These are phyloP conservation scores for Monosporascus sp. DNA, from an alignment of 2,329 filamentous ascomycete genomes.

Conservation along the genomic window DNA sequence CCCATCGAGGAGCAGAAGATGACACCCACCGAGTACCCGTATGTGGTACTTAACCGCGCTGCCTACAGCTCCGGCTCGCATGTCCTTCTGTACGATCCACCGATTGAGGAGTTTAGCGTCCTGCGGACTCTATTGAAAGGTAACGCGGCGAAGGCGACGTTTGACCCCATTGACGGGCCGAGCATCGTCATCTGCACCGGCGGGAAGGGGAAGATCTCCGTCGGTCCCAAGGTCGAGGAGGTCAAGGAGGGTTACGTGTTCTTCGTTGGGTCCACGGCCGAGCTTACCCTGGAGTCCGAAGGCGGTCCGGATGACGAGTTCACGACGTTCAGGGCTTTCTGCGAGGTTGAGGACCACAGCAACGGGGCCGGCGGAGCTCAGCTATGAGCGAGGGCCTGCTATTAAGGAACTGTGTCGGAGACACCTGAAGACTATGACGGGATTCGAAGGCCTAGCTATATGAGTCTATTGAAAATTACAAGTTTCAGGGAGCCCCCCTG, in stretches of 20 bases:
- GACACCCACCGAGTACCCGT: slow-evolving; percentile 77
- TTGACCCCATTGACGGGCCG: slow-evolving; percentile 80
- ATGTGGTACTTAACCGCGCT: slow-evolving; percentile 72
- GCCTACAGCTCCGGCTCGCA: slow-evolving; percentile 75
- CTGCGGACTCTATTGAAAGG: slow-evolving; percentile 71
- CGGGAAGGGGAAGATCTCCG: slow-evolving; percentile 76
- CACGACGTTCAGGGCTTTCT: slow-evolving; percentile 90
- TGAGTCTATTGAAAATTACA: too few species aligned
- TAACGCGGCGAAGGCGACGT: slow-evolving; percentile 74
- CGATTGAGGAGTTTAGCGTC: slow-evolving; percentile 94
- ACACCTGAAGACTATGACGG: too few species aligned
- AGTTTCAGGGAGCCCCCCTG: too few species aligned
- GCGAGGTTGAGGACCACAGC: slow-evolving; percentile 61
- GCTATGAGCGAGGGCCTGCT: not conserved
- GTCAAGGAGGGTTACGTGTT: slow-evolving; percentile 70
- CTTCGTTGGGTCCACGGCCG: slow-evolving; percentile 84
- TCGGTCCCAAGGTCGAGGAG: slow-evolving; percentile 75
- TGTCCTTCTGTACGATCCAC: slow-evolving; percentile 80
- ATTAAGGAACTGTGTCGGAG: not conserved
- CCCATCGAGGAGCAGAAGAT: slow-evolving; percentile 96
- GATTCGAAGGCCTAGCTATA: too few species aligned
- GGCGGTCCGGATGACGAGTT: slow-evolving; percentile 62
- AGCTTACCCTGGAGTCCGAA: slow-evolving; percentile 69
- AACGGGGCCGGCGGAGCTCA: slow-evolving; percentile 21
- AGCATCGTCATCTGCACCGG: slow-evolving; percentile 89